A percentile compares a stretch with the other conserved stretches of the same genome.
Conservation (phyloP, 345 rosid genomes). For the Linum trigynum region DNA sequence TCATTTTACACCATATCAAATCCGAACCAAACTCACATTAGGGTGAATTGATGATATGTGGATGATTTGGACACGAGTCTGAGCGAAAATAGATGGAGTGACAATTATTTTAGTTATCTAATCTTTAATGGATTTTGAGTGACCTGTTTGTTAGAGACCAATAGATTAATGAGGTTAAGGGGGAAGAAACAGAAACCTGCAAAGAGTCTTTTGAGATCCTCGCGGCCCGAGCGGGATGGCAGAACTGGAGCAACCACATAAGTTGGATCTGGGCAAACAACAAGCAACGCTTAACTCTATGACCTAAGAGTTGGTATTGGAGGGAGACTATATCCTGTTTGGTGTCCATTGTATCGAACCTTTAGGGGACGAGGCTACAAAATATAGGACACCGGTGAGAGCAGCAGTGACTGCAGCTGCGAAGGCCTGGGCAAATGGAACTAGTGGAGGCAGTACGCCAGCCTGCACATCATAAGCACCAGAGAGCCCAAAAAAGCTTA, state of each 20-base stretch:
- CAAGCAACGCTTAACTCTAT: conserved; percentile 11
- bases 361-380: conserved; percentile 82
- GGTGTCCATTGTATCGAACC: conserved; percentile 28
- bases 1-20: too few relatives aligned
- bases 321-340: background rate
- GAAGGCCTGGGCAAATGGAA: conserved; percentile 94
- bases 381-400: conserved; percentile 87
- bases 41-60: too few relatives aligned
- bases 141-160: too few relatives aligned
- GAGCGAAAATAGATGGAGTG: too few relatives aligned
- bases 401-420: conserved; percentile 89
- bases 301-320: background rate
- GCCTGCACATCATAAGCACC: conserved; percentile 34
- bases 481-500: conserved; percentile 4
- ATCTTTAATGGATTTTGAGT: too few relatives aligned
- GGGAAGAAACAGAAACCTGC: conserved; percentile 42
- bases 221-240: conserved; percentile 53
- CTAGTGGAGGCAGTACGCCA: conserved; percentile 85
- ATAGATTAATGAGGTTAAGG: background rate
- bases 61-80: too few relatives aligned
- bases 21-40: too few relatives aligned
- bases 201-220: conserved; percentile 75
- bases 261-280: conserved; percentile 55
- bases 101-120: too few relatives aligned
- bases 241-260: conserved; percentile 79